Evolutionary conservation across 257 asterid genomes (phyloP), one percentile per base, ranked within the genome.

Genomic region (Nicotiana benthamiana): DNA sequence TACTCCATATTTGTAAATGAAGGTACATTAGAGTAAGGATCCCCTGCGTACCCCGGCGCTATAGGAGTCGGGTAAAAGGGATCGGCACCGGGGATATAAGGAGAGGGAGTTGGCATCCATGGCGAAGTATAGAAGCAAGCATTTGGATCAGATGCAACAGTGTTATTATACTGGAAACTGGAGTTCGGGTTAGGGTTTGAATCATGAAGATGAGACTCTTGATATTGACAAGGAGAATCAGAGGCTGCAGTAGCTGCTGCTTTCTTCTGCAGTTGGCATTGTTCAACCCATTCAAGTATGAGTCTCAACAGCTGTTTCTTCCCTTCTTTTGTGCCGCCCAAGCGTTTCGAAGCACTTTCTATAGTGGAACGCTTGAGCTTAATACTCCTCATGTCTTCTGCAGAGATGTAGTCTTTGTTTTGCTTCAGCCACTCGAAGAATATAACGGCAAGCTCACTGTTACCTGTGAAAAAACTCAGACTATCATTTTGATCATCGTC

Each of bases 371-470:
- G 89, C 81, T 88, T 91, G 9, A 95, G 94, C 80, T 91, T 95
- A 6, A 95, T 95, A 77, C 72, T 90, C 81, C 98, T 85, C 93
- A 95, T 88, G 43, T 95, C 98, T 28, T 92, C 93, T 0, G 97
- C 98, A 0, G 97, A 91, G 0, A 95, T 91, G 85, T 81, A 63
- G 24, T 93, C 95, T 83, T 85, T 90, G 84, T 95, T 93, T 61
- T 90, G 94, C 89, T 92, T 95, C 75, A 95, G 75, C 98, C 98
- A 95, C 22, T 93, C 97, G 53, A 95, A 83, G 79, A 95, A 95
- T 8, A 95, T 92, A 56, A 43, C 81, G 0, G 94, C 90, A 0
- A 95, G 89, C 83, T 95, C 98, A 48, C 85, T 40, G 48, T 89
- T 89, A 4, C 91, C 94, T 3, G 88, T 85, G 0, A 94, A 80